Conservation (phyloP, 2,329 filamentous ascomycete species). For the Fusarium luffae region DNA sequence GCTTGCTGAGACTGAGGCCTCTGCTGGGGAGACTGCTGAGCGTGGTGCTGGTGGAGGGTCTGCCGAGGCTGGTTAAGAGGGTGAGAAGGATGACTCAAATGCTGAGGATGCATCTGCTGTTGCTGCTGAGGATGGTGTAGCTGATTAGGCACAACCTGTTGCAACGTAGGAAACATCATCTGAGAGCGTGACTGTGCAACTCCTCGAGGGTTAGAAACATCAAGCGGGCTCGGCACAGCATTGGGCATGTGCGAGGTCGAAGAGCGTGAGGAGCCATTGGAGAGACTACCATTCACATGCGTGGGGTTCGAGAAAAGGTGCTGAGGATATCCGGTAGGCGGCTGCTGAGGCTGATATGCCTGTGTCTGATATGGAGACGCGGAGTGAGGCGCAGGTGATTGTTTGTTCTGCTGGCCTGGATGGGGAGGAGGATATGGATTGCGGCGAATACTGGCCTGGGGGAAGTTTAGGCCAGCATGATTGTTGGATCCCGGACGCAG, state of each 20-base stretch:
- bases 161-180: conserved; percentile 54
- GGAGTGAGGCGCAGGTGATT: conserved; percentile 65
- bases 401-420: conserved; percentile 64
- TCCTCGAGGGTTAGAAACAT: conserved; percentile 57
- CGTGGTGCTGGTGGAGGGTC: conserved; percentile 43
- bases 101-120: conserved; percentile 51
- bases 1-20: conserved; percentile 54
- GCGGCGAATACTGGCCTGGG: conserved; percentile 62
- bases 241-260: conserved; percentile 60
- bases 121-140: conserved; percentile 58
- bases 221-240: conserved; percentile 61
- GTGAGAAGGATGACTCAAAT: conserved; percentile 45
- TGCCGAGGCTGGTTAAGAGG: conserved; percentile 44
- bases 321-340: conserved; percentile 61
- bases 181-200: conserved; percentile 57
- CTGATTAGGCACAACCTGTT: conserved; percentile 57
- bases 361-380: conserved; percentile 66
- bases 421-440: conserved; percentile 59
- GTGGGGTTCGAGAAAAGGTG: conserved; percentile 63
- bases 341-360: conserved; percentile 64
- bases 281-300: conserved; percentile 59
- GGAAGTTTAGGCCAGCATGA: conserved; percentile 65
- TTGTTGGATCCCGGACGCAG: conserved; percentile 63
- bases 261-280: conserved; percentile 59
- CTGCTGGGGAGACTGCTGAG: conserved; percentile 49